Evolutionary conservation across 2,329 filamentous ascomycete genomes (phyloP).

Genomic region (Trichoderma oligosporum): DNA sequence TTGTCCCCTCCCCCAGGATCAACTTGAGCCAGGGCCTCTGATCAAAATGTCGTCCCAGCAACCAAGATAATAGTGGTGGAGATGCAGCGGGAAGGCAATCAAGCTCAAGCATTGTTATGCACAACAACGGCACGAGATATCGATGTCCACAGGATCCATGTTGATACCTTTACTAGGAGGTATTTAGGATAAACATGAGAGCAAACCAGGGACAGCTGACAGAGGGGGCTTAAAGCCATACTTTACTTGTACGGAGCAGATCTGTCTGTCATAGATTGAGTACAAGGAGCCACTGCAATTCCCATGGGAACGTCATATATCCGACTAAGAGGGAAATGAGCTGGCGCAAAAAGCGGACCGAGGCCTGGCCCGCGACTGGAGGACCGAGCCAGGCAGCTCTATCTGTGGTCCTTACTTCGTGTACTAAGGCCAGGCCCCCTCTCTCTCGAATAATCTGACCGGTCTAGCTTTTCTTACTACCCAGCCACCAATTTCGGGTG

Average conservation of each 20-base stretch:
- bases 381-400: constrained; percentile 1
- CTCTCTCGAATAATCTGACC: constrained; percentile 1
- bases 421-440: neutral
- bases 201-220: constrained; percentile 10
- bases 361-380: constrained; percentile 16
- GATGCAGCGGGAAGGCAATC: constrained; percentile 4
- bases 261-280: constrained; percentile 13
- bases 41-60: constrained; percentile 4
- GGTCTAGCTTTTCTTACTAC: constrained; percentile 2
- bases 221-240: constrained; percentile 9
- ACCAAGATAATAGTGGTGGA: constrained; percentile 13
- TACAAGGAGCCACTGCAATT: neutral
- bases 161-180: no score
- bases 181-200: neutral
- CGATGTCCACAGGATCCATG: constrained; percentile 13
- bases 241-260: no score
- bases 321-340: constrained; percentile 15
- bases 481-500: constrained; percentile 17
- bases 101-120: constrained; percentile 3
- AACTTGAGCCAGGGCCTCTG: neutral
- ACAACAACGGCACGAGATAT: constrained; percentile 7
- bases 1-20: neutral
- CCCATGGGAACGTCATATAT: constrained; percentile 5
- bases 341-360: constrained; percentile 15
- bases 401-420: neutral